Conservation (phyloP, 2,329 filamentous ascomycete species). For the Pseudocercospora musae region DNA sequence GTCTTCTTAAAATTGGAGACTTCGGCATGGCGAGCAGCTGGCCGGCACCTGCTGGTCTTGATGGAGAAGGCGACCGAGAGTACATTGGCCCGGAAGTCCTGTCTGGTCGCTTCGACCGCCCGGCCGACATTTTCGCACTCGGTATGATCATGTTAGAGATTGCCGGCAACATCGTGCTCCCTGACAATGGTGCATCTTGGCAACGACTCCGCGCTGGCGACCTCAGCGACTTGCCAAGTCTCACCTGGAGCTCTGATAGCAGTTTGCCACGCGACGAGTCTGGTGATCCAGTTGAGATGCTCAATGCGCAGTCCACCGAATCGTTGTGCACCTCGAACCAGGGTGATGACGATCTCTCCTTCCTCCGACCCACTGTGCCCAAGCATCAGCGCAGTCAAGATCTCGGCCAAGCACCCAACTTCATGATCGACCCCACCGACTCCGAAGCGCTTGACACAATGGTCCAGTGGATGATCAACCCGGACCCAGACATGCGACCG, state of each 20-base stretch:
- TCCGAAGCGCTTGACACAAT: conserved; percentile 75
- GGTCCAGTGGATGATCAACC: conserved; percentile 83
- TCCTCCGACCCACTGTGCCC: conserved; percentile 33
- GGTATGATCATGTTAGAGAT: conserved; percentile 94
- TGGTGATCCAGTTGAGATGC: conserved; percentile 55
- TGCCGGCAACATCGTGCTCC: conserved; percentile 87
- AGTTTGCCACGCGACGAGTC: conserved; percentile 70
- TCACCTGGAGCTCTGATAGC: conserved; percentile 75
- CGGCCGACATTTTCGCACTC: conserved; percentile 89
- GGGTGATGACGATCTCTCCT: conserved; percentile 40
- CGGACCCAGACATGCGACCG: conserved; percentile 70
- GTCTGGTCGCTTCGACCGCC: conserved; percentile 79
- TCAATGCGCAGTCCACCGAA: conserved; percentile 31
- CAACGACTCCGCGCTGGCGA: conserved; percentile 84
- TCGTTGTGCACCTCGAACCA: conserved; percentile 27
- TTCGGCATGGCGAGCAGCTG: conserved; percentile 78
- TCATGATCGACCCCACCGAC: conserved; percentile 79
- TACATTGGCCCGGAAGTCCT: conserved; percentile 95
- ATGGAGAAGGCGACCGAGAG: conserved; percentile 91
- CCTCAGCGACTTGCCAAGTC: conserved; percentile 79
- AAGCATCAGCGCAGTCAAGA: conserved; percentile 43
- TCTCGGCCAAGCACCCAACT: conserved; percentile 68
- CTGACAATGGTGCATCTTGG: conserved; percentile 90
- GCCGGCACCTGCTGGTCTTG: conserved; percentile 72
- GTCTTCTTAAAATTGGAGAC: conserved; percentile 78